phyloP scores from a whole-genome alignment of 2,329 filamentous ascomycete genomes.

The Knufia fluminis region DNA sequence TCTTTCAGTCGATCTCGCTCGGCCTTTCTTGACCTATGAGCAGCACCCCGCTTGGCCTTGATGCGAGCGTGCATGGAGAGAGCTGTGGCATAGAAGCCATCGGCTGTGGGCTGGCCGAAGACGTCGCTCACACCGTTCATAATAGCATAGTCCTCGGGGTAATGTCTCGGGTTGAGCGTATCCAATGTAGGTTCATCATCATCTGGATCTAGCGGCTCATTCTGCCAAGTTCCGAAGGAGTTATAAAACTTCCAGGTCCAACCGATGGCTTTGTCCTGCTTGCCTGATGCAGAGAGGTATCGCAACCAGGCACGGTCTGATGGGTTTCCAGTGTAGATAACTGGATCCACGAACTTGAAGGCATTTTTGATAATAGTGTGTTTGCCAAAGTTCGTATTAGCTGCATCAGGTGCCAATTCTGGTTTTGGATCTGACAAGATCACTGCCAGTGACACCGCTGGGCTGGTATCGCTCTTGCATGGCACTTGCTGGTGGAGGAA shows the following conservation, averaged over 20 bases:
- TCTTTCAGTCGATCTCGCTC: neutral
- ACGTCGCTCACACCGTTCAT: neutral
- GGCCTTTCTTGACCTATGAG: neutral
- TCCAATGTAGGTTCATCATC: neutral
- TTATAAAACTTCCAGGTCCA: neutral
- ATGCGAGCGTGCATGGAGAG: neutral
- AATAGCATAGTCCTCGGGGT: neutral
- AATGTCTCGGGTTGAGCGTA: neutral
- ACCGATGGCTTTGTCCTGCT: neutral
- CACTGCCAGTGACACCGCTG: neutral
- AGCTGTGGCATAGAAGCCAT: neutral
- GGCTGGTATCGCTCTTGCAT: conserved; percentile 1
- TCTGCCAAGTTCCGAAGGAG: neutral
- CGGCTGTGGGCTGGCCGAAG: neutral
- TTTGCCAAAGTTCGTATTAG: neutral
- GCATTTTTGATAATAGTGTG: neutral
- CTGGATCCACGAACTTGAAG: conserved; percentile 2
- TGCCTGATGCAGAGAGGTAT: neutral
- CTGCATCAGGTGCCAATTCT: neutral
- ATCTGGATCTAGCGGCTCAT: neutral
- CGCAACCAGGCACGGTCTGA: neutral
- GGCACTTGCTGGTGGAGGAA: neutral
- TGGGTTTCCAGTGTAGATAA: neutral
- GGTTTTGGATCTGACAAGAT: neutral
- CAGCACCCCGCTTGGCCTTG: neutral